Conservation (phyloP, 495 filamentous ascomycete genomes). For the Viridothelium virens region DNA sequence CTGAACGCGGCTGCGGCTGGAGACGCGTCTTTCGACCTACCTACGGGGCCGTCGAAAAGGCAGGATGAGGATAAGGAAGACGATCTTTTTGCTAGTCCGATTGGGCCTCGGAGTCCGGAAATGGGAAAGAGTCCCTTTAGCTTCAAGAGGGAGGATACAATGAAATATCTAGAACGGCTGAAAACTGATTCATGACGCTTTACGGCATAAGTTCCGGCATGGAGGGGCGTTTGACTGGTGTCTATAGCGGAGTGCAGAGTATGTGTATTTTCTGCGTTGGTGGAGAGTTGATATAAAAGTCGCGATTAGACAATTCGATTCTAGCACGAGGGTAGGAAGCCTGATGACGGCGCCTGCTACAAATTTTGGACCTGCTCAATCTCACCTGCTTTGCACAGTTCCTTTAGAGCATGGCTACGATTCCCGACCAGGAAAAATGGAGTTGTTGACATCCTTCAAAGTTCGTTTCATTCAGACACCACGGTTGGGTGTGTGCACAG, state of each 20-base stretch:
- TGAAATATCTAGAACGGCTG: slow-evolving; percentile 21
- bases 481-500: too few species aligned
- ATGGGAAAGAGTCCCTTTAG: slow-evolving; percentile 42
- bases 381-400: background rate
- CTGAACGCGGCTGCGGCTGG: slow-evolving; percentile 30
- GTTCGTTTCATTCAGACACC: too few species aligned
- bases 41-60: slow-evolving; percentile 19
- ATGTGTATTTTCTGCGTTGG: background rate
- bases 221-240: background rate
- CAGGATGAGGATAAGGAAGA: slow-evolving; percentile 50
- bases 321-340: background rate
- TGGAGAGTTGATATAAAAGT: background rate
- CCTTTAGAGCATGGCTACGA: too few species aligned
- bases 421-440: too few species aligned
- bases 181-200: slow-evolving; percentile 25
- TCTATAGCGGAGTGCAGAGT: background rate
- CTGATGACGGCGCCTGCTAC: background rate
- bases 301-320: background rate
- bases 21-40: slow-evolving; percentile 18
- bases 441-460: too few species aligned
- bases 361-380: background rate
- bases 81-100: slow-evolving; percentile 69
- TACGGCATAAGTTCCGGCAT: background rate
- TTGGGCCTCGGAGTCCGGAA: slow-evolving; percentile 73
- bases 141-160: slow-evolving; percentile 22